Base-by-base conservation (phyloP, 805 yeast genomes). In the Metschnikowia rubicola region DNA sequence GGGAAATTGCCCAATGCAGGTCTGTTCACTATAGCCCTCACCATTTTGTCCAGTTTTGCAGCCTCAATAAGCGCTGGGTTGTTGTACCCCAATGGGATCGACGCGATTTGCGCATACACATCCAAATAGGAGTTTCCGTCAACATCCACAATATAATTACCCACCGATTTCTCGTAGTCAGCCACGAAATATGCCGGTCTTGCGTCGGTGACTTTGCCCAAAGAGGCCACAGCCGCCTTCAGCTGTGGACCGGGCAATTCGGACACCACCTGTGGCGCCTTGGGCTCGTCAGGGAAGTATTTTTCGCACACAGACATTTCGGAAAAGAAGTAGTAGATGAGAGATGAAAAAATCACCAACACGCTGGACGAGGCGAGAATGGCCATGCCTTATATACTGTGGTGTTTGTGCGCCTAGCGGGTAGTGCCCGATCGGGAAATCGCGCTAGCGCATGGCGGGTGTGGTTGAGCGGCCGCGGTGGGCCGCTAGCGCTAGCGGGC, bases 11-110 rank as follows among this genome's bases (percentile, higher is more conserved):
- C 94, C 50, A 85, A 69, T 17, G 96, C 96, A 36, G 96, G 95
- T 66, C 96, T 79, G 72, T 87, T 85, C 53, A 86, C 82, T 45
- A 88, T 66, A 21, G 92, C 88, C 63, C 81, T 77, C 52, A 82
- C 68, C 86, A 84, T 83, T 58, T 77, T 83, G 49, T 79, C 84
- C 33, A 88, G 77, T 62, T 74, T 75, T 42, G 94, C 92, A 43
- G 80, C 80, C 67, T 81, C 79, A 43, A 78, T 72, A 55, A 87
- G 73, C 36, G 79, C 84, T 17, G 95, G 95, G 73, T 87, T 84
- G 74, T 88, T 87, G 79, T 87, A 87, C 41, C 96, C 96, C 50
- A 87, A 75, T 13, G 94, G 84, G 55, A 87, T 86, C 11, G 95
- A 87, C 10, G 96, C 88, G 58, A 87, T 86, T 71, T 87, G 96